Evolutionary conservation across 2,329 filamentous ascomycete genomes (phyloP).

Genomic region (Aspergillaceae sp.): DNA sequence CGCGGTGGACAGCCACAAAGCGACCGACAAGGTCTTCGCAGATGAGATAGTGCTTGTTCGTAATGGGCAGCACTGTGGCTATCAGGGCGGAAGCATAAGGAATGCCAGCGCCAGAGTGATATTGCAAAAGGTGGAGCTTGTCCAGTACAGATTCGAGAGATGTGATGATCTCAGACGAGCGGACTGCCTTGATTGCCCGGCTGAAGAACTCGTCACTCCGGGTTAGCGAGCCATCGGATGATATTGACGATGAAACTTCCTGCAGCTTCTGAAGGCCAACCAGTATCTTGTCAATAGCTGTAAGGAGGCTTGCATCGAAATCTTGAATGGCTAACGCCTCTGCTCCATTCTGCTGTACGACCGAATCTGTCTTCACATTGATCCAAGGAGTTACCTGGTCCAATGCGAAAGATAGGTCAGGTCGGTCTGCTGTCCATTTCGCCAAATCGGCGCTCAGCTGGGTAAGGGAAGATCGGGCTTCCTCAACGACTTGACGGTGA

Average conservation of each 20-base stretch:
- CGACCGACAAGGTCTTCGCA: constrained; percentile 51
- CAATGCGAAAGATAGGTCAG: constrained; percentile 57
- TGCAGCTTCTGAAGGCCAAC: constrained; percentile 65
- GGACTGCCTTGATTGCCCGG: constrained; percentile 51
- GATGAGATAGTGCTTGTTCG: constrained; percentile 62
- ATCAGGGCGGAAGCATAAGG: constrained; percentile 50
- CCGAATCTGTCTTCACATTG: constrained; percentile 19
- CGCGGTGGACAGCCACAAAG: constrained; percentile 57
- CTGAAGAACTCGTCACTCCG: constrained; percentile 47
- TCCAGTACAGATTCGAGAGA: constrained; percentile 39
- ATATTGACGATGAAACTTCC: constrained; percentile 49
- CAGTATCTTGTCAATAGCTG: constrained; percentile 64
- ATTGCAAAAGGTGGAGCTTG: constrained; percentile 38
- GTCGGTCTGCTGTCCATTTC: constrained; percentile 39
- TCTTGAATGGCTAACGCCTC: constrained; percentile 27
- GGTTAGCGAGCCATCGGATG: constrained; percentile 57
- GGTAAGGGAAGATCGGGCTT: constrained; percentile 19
- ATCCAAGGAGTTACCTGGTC: constrained; percentile 61
- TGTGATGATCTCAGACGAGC: constrained; percentile 47
- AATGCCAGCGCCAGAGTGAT: constrained; percentile 35
- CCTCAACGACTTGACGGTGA: constrained; percentile 21
- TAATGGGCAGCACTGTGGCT: constrained; percentile 57
- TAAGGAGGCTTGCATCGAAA: constrained; percentile 53
- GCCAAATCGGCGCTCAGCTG: constrained; percentile 36
- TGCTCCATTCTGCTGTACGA: constrained; percentile 5